A percentile compares a stretch with the other conserved stretches of the same genome.
Conservation (phyloP, 2,329 filamentous ascomycete species). For the Trichophyton verrucosum region DNA sequence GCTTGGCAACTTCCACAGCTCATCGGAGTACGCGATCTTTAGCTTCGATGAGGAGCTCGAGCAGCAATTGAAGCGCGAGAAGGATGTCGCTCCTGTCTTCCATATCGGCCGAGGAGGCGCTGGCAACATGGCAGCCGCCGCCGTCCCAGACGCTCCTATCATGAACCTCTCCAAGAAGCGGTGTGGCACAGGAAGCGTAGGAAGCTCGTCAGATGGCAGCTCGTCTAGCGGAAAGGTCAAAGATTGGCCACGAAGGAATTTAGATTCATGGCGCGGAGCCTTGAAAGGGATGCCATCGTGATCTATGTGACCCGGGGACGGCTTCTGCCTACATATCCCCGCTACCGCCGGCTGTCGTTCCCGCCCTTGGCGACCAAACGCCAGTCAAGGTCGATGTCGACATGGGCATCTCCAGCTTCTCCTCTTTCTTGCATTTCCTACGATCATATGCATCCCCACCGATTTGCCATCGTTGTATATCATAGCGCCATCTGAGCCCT, state of each 20-base stretch:
- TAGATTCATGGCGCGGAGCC: constrained; percentile 3
- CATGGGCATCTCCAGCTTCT: neutral
- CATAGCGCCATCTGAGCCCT: neutral
- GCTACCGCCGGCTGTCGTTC: constrained; percentile 4
- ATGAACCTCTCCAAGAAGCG: neutral
- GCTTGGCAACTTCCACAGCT: constrained; percentile 43
- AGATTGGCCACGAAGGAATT: constrained; percentile 1
- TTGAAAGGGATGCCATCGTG: neutral
- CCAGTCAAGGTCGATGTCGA: neutral
- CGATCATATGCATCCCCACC: neutral
- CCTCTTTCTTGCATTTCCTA: neutral
- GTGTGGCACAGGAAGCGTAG: constrained; percentile 18
- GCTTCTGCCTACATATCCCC: constrained; percentile 4
- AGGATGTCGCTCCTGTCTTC: constrained; percentile 47
- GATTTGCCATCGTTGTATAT: neutral
- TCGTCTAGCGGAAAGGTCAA: constrained; percentile 5
- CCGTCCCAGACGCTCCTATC: constrained; percentile 16
- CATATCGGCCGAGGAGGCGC: constrained; percentile 51
- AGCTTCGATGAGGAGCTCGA: constrained; percentile 55
- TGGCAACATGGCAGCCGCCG: constrained; percentile 39
- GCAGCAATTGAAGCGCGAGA: constrained; percentile 41
- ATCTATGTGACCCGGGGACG: neutral
- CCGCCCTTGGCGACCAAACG: neutral
- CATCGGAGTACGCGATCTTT: constrained; percentile 48
- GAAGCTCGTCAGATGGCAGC: constrained; percentile 6